Evolutionary conservation across 2,329 filamentous ascomycete genomes (phyloP), one percentile per base, ranked within the genome.

Genomic region (Nemania sp.): DNA sequence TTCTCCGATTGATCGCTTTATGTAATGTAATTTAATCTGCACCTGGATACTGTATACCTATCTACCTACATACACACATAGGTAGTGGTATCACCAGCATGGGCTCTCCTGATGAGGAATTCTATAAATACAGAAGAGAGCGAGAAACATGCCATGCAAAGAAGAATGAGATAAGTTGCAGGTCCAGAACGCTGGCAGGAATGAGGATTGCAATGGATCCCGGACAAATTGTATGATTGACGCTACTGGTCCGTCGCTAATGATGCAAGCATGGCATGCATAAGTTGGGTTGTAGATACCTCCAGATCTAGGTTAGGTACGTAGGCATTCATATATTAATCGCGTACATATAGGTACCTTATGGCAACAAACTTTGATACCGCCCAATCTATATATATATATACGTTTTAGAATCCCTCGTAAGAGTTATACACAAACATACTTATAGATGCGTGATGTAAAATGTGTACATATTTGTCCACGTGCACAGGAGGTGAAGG

Each of bases 201-300:
- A 60, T 51, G 24, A 20, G n/a, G 24, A 52, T 52, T 51, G 24
- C 18, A 29, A 49, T 35, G 15, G 24, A 45, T 18, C 13, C 24
- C 26, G 27, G 24, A 8, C 20, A 24, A n/a, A 24, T 60, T 38
- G 45, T 20, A 60, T 60, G 29, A 60, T 27, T 41, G 45, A 35
- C 27, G 32, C 27, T 32, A 29, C 43, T 49, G 20, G n/a, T 35
- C 18, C n/a, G 15, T 45, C 18, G 43, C 43, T n/a, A n/a, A 41
- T 38, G 45, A 52, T 41, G 27, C 8, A 41, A 29, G 43, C 27
- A 59, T 47, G 27, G 56, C 41, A 59, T 59, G 41, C 41, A 45
- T 45, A 45, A 59, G 35, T 59, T 18, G 18, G 45, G 26, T 35
- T 45, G 41, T 45, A 45, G 41, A 8, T 45, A 45, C 18, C n/a